These are phyloP conservation scores for Talaromyces trachyspermus DNA, from an alignment of 495 filamentous ascomycete species.

Conservation along the genomic window DNA sequence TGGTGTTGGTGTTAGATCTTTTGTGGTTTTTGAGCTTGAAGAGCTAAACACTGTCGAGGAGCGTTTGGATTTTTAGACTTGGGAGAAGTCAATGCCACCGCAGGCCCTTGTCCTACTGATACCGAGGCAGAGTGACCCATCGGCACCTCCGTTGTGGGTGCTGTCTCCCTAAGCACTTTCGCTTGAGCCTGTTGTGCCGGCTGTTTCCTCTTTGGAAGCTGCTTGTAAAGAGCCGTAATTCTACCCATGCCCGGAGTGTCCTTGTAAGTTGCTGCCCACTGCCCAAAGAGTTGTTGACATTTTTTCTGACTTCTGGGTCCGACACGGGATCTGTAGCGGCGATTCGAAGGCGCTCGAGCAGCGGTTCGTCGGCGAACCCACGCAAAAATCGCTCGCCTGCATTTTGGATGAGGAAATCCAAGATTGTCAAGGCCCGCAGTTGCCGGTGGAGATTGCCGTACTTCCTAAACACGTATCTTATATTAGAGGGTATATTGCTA, in stretches of 20 bases:
- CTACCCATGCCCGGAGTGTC: conserved; percentile 71
- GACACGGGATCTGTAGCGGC: conserved; percentile 79
- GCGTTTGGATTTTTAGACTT: conserved; percentile 25
- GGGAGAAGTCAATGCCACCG: conserved; percentile 28
- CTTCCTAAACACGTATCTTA: conserved; percentile 57
- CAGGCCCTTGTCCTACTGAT: conserved; percentile 32
- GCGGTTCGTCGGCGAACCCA: conserved; percentile 80
- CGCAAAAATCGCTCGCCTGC: conserved; percentile 84
- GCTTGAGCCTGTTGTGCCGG: conserved; percentile 64
- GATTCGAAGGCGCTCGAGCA: conserved; percentile 86
- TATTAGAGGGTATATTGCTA: conserved; percentile 11
- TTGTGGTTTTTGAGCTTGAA: conserved; percentile 27
- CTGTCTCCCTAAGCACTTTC: conserved; percentile 72
- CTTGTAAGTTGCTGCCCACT: conserved; percentile 83
- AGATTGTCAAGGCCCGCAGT: conserved; percentile 78
- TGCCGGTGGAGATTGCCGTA: conserved; percentile 92
- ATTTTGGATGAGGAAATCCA: conserved; percentile 93
- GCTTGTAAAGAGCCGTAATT: conserved; percentile 73
- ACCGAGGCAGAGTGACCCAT: conserved; percentile 41
- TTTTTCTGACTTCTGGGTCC: conserved; percentile 81
- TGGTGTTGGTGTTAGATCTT: conserved; percentile 20
- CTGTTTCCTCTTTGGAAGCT: conserved; percentile 60
- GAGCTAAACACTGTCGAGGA: conserved; percentile 7
- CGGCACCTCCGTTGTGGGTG: conserved; percentile 52
- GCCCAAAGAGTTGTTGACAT: conserved; percentile 74